Base-by-base conservation (phyloP, 2,329 filamentous ascomycete species). In the Cercospora sp. region DNA sequence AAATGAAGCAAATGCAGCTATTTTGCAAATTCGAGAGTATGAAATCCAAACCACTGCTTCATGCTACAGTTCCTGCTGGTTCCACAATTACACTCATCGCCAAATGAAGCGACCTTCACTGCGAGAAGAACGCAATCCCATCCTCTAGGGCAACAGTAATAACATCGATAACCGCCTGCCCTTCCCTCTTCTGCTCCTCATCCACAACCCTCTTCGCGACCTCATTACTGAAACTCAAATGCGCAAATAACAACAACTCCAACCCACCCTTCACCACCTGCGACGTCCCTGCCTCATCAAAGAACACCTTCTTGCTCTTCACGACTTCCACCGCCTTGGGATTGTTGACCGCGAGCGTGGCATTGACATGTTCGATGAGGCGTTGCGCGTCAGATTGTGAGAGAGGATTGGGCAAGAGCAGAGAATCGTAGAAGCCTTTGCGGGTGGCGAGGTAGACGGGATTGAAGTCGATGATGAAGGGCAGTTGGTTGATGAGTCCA, bases 401-500 rank as follows among this genome's bases (percentile, higher is more conserved):
- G 7, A 72, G 64, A 10, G 59, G 62, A n/a, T 45, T 36, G 3
- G 68, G 68, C 3, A 72, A 53, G 8, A 39, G 12, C 26, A 67
- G 63, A 13, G 64, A 60, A 28, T 67, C 64, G 61, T 70, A 72
- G 66, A 67, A 72, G 42, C 66, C 68, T 67, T 69, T 69, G 2
- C 68, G 58, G 5, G 66, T 70, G 26, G 70, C 68, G 55, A 72
- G 63, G 48, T 72, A 67, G 28, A 72, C 60, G 7, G 66, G 63
- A 13, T 16, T 30, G 57, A 65, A 69, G 58, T 67, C 60, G 30
- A 63, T 48, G 33, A 42, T 26, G 53, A 59, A 64, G 20, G 65
- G 60, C 5, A 63, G 20, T 45, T 67, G 60, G 5, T 26, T 33
- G 16, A 67, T 30, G 16, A 67, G 39, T 6, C 65, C 55, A 20